phyloP scores from a whole-genome alignment of 2,329 filamentous ascomycete species.

The Fusarium compactum region DNA sequence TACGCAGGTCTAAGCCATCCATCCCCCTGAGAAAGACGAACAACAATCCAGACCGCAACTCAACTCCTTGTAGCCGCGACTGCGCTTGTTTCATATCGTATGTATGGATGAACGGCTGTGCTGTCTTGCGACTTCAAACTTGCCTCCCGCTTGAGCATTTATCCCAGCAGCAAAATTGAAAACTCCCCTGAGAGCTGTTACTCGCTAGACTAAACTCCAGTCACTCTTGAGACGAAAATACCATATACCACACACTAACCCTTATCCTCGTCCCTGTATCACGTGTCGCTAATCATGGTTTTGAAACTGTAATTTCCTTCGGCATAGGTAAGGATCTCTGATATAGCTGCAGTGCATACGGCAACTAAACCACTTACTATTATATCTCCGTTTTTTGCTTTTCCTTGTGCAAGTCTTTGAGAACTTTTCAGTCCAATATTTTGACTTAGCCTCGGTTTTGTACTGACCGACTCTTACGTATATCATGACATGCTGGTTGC shows the following conservation, averaged over 20 bases:
- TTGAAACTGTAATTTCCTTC: constrained; percentile 17
- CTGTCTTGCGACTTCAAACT: not conserved
- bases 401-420: not conserved
- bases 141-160: constrained; percentile 5
- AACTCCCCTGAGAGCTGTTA: not conserved
- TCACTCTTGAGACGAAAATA: constrained; percentile 20
- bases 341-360: constrained; percentile 7
- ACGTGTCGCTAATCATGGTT: constrained; percentile 20
- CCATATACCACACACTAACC: not conserved
- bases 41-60: not conserved
- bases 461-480: constrained; percentile 7
- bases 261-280: constrained; percentile 12
- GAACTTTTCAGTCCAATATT: not conserved
- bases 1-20: not conserved
- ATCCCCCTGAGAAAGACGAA: constrained; percentile 9
- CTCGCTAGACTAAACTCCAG: constrained; percentile 20
- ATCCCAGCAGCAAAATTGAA: constrained; percentile 11
- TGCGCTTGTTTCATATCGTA: constrained; percentile 43
- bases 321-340: constrained; percentile 24
- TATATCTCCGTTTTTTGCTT: not conserved
- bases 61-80: constrained; percentile 20
- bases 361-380: constrained; percentile 1
- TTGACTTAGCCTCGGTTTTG: not conserved
- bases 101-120: not conserved
- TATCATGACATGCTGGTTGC: constrained; percentile 9